These are phyloP conservation scores for Fusarium sp. DNA, from an alignment of 2,329 filamentous ascomycete genomes.

Conservation along the genomic window DNA sequence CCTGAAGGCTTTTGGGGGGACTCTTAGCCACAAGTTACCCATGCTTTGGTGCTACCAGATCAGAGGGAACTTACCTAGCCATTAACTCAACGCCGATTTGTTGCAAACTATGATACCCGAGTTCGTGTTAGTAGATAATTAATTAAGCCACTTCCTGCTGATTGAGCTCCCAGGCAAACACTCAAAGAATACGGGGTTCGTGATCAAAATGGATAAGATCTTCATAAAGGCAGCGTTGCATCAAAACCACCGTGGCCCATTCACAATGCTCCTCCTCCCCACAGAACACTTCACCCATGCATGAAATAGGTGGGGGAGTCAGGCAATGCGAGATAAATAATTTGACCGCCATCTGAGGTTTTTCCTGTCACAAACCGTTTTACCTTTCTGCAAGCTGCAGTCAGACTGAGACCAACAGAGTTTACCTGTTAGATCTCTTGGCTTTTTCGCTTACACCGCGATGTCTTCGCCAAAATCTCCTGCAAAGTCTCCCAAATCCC, in stretches of 20 bases:
- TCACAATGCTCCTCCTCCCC: background rate
- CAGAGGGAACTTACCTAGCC: too few relatives aligned
- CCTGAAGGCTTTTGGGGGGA: too few relatives aligned
- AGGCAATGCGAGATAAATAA: conserved; percentile 21
- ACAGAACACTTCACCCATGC: background rate
- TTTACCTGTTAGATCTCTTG: background rate
- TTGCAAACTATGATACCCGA: too few relatives aligned
- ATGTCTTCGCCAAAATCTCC: background rate
- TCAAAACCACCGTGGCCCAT: background rate
- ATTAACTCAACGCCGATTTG: too few relatives aligned
- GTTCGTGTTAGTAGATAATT: too few relatives aligned
- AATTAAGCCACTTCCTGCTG: too few relatives aligned
- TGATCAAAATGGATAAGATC: background rate
- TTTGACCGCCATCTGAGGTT: conserved; percentile 22
- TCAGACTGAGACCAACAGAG: background rate
- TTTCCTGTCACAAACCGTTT: conserved; percentile 1
- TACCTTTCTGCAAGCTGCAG: background rate
- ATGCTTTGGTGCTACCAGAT: too few relatives aligned
- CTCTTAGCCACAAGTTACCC: too few relatives aligned
- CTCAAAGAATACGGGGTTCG: background rate
- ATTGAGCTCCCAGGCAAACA: too few relatives aligned
- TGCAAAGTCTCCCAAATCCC: background rate
- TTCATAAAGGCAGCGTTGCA: background rate
- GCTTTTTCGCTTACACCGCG: background rate
- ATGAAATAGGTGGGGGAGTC: conserved; percentile 2